Evolutionary conservation across 495 filamentous ascomycete genomes (phyloP).

Genomic region (Entonaema liquescens): DNA sequence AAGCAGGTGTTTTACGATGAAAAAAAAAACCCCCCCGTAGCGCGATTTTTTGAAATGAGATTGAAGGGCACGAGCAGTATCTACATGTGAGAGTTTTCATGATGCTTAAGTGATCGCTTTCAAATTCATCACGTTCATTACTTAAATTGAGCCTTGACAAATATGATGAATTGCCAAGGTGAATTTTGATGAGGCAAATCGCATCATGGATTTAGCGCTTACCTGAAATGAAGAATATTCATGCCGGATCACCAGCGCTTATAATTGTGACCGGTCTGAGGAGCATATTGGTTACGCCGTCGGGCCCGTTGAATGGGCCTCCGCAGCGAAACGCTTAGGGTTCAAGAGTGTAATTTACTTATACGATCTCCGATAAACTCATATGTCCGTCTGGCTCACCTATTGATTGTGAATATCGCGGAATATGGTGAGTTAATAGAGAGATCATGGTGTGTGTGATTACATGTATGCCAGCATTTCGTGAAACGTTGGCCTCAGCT

Average conservation of each 20-base stretch:
- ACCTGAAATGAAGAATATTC: neutral
- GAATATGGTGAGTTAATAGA: neutral
- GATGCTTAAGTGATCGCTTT: too few relatives aligned
- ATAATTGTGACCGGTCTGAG: neutral
- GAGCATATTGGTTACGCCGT: neutral
- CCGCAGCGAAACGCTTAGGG: slow-evolving; percentile 1
- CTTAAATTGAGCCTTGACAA: neutral
- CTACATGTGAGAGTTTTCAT: neutral
- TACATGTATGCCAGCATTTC: slow-evolving; percentile 3
- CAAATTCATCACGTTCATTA: too few relatives aligned
- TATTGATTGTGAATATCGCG: neutral
- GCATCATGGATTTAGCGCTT: neutral
- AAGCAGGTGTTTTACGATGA: too few relatives aligned
- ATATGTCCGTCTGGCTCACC: neutral
- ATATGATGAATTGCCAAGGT: neutral
- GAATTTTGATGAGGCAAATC: neutral
- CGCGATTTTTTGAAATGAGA: neutral
- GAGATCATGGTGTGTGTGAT: neutral
- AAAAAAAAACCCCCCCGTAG: too few relatives aligned
- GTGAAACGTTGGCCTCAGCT: slow-evolving; percentile 4
- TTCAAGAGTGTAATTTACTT: neutral
- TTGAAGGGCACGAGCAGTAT: neutral
- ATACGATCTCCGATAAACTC: neutral
- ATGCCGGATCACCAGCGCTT: neutral
- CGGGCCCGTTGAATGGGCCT: neutral